Evolutionary conservation across 345 rosid genomes (phyloP), one percentile per base, ranked within the genome.

Genomic region (Cardamine chenopodiifolia): DNA sequence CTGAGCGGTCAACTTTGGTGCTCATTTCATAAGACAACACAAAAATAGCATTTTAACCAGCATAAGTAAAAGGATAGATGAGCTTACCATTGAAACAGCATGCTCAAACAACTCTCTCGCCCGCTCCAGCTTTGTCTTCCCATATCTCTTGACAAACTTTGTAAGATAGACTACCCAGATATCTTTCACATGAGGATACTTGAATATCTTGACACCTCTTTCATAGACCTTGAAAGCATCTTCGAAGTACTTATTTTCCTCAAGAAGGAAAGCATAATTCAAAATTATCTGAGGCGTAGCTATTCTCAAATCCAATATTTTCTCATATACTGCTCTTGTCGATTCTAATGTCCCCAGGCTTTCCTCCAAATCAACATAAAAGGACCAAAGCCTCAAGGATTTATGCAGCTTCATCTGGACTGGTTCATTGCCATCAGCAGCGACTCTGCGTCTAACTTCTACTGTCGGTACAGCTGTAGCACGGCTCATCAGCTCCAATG

Each of bases 171-270:
- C 90, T 9, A 89, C 92, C 99, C 99, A 95, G 32, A 90, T 82
- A 74, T 95, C 98, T 81, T 92, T 92, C 58, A 92, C 99, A 49
- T 92, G 99, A 26, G 99, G 99, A 72, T 95, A 89, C 80, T 95
- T 95, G 71, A 92, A 95, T 77, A 95, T 90, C 85, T 92, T 95
- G 72, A 95, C 96, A 54, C 99, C 98, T 77, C 96, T 86, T 84
- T 95, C 98, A 73, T 95, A 92, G 31, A 90, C 98, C 86, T 89
- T 95, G 85, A 95, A 95, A 73, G 99, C 99, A 86, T 95, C 98
- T 85, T 95, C 98, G 45, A 95, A 92, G 70, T 89, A 95, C 71
- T 86, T 92, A 68, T 92, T 85, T 70, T 90, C 97, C 97, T 92
- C 98, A 34, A 95, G 78, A 68, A 92, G 92, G 68, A 75, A 84